Evolutionary conservation across 1,284 basidiomycete species (phyloP), one percentile per base, ranked within the genome.

Genomic region (Kwoniella shivajii): DNA sequence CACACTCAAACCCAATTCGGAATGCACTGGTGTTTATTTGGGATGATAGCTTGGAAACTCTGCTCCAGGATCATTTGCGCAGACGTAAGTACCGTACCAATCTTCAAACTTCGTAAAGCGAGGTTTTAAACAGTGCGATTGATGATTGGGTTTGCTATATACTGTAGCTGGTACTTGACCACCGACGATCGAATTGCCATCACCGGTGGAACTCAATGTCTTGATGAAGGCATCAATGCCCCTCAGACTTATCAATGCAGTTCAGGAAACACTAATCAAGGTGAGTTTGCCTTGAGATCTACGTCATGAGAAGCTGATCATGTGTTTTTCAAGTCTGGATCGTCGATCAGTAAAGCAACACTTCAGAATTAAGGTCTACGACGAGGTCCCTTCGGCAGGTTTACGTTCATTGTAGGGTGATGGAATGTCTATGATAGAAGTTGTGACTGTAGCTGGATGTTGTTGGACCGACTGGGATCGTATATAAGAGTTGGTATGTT

Each of bases 211-310:
- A 57, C 54, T 37, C 67, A 68, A 53, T 72, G 70, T 55, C 61
- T 72, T 11, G 70, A 72, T 43, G 53, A 65, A 31, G 64, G 62
- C 4, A 51, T 58, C 46, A 61, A 66, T 33, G 65, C 60, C 31
- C 59, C 61, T 18, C 66, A 69, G 55, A 69, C 67, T 5, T 68
- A 67, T 38, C 56, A 66, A 36, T 71, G 69, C 54, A 65, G 61
- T 14, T 57, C 64, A 7, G 63, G 61, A n/a, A 66, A 71, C 49
- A 69, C 63, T 47, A 71, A 71, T 53, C 69, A 71, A 43, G 45
- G 66, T 66, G 44, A 45, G 60, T 31, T 20, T 6, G 26, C 27
- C 9, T 22, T n/a, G n/a, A n/a, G n/a, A n/a, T n/a, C n/a, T n/a
- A n/a, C n/a, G n/a, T n/a, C n/a, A n/a, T n/a, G n/a, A n/a, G n/a